Evolutionary conservation across 306 rosid genomes (phyloP).

Genomic region (Luffa aegyptiaca): DNA sequence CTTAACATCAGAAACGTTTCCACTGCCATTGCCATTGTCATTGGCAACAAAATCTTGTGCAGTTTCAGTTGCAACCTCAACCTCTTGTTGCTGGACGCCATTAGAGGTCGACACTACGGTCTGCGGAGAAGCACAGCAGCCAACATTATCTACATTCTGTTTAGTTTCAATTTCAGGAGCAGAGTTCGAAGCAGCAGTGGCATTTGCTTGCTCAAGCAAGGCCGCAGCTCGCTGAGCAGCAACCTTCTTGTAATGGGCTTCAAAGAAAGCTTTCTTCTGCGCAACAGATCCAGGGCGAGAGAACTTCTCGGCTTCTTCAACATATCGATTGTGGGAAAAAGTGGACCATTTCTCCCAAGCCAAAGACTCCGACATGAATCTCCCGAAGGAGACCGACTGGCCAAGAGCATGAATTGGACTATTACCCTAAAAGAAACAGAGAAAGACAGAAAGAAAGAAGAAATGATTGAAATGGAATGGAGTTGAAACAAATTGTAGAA

Average conservation of each 20-base stretch:
- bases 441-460: constrained; percentile 1
- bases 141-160: neutral
- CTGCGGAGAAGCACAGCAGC: constrained; percentile 3
- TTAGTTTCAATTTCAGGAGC: constrained; percentile 9
- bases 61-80: constrained; percentile 5
- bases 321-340: constrained; percentile 78
- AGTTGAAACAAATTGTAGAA: neutral
- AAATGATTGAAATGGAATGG: neutral
- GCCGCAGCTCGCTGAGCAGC: constrained; percentile 83
- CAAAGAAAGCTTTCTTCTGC: constrained; percentile 97
- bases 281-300: constrained; percentile 89
- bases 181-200: constrained; percentile 21
- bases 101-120: constrained; percentile 16
- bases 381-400: constrained; percentile 84
- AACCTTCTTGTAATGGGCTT: constrained; percentile 88
- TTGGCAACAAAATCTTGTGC: neutral
- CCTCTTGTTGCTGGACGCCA: constrained; percentile 19
- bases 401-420: constrained; percentile 60
- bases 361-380: constrained; percentile 65
- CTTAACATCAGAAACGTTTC: constrained; percentile 11
- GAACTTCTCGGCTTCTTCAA: constrained; percentile 84
- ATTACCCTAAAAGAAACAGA: constrained; percentile 34
- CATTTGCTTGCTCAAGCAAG: constrained; percentile 61
- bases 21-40: neutral
- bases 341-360: constrained; percentile 94